Percentiles rank a stretch among this genome's conserved stretches.
phyloP scores from a whole-genome alignment of 306 rosid species.

The Abrus precatorius region DNA sequence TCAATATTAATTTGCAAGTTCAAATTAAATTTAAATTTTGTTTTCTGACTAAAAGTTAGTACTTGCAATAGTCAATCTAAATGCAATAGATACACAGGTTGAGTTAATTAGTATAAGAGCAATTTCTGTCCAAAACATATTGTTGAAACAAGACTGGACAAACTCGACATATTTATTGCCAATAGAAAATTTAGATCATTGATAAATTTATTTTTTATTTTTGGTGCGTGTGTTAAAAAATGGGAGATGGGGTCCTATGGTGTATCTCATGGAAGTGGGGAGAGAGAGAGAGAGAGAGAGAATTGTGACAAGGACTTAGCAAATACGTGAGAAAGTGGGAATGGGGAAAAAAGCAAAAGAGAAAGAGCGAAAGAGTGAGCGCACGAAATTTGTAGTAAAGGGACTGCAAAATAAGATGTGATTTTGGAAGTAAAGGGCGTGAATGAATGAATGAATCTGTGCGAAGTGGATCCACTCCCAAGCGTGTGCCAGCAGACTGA shows the following conservation, averaged over 20 bases:
- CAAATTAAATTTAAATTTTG: no score
- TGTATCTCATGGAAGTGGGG: background rate
- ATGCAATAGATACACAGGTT: no score
- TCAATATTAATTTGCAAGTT: no score
- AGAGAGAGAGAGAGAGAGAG: background rate
- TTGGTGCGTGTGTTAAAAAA: background rate
- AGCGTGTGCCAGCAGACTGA: constrained; percentile 65
- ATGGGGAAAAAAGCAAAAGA: background rate
- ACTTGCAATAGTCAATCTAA: no score
- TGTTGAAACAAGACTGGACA: no score
- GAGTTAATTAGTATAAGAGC: no score
- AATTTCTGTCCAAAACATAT: no score
- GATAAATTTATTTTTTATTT: no score
- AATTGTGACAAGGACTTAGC: constrained; percentile 32
- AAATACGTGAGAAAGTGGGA: constrained; percentile 21
- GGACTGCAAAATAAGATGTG: constrained; percentile 40
- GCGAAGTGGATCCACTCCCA: constrained; percentile 56
- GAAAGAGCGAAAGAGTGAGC: constrained; percentile 36
- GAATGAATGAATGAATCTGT: background rate
- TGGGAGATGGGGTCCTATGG: background rate
- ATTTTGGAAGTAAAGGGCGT: constrained; percentile 41
- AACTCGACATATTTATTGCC: no score
- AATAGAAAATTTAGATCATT: no score
- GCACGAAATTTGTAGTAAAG: constrained; percentile 40
- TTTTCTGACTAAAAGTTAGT: no score